phyloP scores from a whole-genome alignment of 1,139 yeast genomes.

The Sugiyamaella neomexicana region DNA sequence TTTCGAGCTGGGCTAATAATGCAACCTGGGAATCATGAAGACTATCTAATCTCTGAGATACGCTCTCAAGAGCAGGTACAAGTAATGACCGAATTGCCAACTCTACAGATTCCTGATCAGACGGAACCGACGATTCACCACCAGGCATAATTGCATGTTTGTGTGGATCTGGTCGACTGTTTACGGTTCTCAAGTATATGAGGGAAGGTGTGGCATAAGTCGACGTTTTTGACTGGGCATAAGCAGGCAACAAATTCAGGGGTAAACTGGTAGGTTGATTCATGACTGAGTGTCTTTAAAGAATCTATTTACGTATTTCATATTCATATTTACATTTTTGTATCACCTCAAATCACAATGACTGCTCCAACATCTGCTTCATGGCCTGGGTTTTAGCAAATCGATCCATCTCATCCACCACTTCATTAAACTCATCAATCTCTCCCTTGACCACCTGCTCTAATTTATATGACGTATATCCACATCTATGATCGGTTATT shows the following conservation, averaged over 20 bases:
- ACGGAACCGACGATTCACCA: constrained; percentile 7
- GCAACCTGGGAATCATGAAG: constrained; percentile 35
- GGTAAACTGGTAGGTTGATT: too few relatives aligned
- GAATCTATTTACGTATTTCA: too few relatives aligned
- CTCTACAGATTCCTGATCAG: constrained; percentile 26
- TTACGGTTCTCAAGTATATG: background rate
- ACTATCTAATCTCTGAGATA: constrained; percentile 32
- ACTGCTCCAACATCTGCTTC: constrained; percentile 37
- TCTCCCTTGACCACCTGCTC: constrained; percentile 76
- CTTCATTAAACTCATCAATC: constrained; percentile 58
- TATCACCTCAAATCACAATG: background rate
- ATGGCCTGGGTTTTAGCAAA: constrained; percentile 51
- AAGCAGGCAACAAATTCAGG: too few relatives aligned
- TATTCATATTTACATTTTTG: constrained; percentile 5
- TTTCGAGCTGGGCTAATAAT: constrained; percentile 30
- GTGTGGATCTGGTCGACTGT: background rate
- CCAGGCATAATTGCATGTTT: constrained; percentile 5
- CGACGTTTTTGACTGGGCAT: background rate
- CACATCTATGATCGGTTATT: constrained; percentile 91
- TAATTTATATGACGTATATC: constrained; percentile 73
- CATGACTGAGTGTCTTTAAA: too few relatives aligned
- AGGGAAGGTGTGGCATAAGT: background rate
- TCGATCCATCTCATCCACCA: constrained; percentile 55
- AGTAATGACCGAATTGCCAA: constrained; percentile 29
- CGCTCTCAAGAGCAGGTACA: constrained; percentile 33